A percentile compares a stretch with the other conserved stretches of the same genome.
These are phyloP conservation scores for Fusarium coffeatum DNA, from an alignment of 2,329 filamentous ascomycete genomes.

Conservation along the genomic window DNA sequence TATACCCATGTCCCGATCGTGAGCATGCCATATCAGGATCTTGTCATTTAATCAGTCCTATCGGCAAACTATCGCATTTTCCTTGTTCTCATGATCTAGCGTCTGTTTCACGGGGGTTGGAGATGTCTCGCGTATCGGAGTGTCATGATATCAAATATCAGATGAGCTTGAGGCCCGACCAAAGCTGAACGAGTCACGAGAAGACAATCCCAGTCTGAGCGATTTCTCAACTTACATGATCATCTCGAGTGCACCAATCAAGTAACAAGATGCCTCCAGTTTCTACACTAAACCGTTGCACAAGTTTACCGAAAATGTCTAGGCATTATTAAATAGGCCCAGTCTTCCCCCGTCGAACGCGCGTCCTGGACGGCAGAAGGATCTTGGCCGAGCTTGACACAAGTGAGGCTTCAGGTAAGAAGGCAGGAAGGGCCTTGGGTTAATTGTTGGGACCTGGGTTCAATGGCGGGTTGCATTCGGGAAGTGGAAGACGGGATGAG, in stretches of 20 bases:
- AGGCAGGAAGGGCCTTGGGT: neutral
- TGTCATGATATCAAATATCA: constrained; percentile 18
- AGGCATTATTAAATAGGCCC: constrained; percentile 18
- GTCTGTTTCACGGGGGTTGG: constrained; percentile 17
- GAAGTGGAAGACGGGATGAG: constrained; percentile 10
- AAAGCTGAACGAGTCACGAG: neutral
- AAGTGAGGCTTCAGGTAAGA: constrained; percentile 16
- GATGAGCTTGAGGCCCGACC: constrained; percentile 2
- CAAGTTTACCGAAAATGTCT: constrained; percentile 25
- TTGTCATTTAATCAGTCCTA: constrained; percentile 1
- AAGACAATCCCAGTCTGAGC: neutral
- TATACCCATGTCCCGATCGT: constrained; percentile 22
- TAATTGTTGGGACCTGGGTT: neutral
- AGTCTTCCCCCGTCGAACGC: constrained; percentile 36
- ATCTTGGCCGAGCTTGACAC: constrained; percentile 6
- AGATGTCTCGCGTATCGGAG: constrained; percentile 21
- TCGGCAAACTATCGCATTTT: neutral
- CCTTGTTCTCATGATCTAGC: neutral
- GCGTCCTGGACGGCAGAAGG: constrained; percentile 32
- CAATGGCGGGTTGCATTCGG: constrained; percentile 7
- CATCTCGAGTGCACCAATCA: constrained; percentile 2
- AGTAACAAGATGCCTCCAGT: neutral
- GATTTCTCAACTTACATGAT: constrained; percentile 5
- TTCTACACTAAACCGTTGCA: constrained; percentile 21
- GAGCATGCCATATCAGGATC: constrained; percentile 2